These are phyloP conservation scores for Coemansia sp. DNA, from an alignment of 192 early-diverging fungal species.

Conservation along the genomic window DNA sequence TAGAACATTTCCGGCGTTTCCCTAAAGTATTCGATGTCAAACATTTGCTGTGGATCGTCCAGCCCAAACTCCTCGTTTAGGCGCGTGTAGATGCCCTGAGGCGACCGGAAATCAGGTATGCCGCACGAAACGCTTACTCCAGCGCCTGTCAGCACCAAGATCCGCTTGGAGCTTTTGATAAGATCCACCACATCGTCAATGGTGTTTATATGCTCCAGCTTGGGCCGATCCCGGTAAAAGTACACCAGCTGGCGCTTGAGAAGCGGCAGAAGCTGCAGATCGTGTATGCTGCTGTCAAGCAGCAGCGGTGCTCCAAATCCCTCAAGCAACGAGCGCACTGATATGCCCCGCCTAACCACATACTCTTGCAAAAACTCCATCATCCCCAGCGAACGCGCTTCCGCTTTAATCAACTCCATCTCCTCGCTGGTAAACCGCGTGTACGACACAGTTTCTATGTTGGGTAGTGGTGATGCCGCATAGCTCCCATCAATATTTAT, in stretches of 20 bases:
- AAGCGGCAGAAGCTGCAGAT: slow-evolving; percentile 60
- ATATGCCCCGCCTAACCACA: slow-evolving; percentile 42
- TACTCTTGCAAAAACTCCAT: slow-evolving; percentile 65
- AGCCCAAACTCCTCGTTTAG: slow-evolving; percentile 83
- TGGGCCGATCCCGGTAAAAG: slow-evolving; percentile 56
- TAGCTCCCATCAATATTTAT: slow-evolving; percentile 48
- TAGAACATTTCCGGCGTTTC: slow-evolving; percentile 89
- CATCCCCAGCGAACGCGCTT: slow-evolving; percentile 37
- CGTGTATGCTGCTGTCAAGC: slow-evolving; percentile 41
- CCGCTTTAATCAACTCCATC: slow-evolving; percentile 32
- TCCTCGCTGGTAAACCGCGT: slow-evolving; percentile 29
- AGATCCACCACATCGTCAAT: slow-evolving; percentile 64
- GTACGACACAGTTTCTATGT: slow-evolving; percentile 1
- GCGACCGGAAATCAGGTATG: slow-evolving; percentile 95
- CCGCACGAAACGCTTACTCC: slow-evolving; percentile 86
- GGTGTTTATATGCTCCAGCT: slow-evolving; percentile 57
- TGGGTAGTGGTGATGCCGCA: slow-evolving; percentile 29
- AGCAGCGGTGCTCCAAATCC: slow-evolving; percentile 57
- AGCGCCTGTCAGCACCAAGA: slow-evolving; percentile 90
- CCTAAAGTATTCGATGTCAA: slow-evolving; percentile 90
- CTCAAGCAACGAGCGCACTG: slow-evolving; percentile 61
- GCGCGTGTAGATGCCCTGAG: slow-evolving; percentile 86
- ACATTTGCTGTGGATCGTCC: slow-evolving; percentile 93
- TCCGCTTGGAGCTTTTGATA: slow-evolving; percentile 60
- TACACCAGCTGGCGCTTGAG: slow-evolving; percentile 58